phyloP scores from a whole-genome alignment of 2,329 filamentous ascomycete genomes.

The Lojkania enalia region DNA sequence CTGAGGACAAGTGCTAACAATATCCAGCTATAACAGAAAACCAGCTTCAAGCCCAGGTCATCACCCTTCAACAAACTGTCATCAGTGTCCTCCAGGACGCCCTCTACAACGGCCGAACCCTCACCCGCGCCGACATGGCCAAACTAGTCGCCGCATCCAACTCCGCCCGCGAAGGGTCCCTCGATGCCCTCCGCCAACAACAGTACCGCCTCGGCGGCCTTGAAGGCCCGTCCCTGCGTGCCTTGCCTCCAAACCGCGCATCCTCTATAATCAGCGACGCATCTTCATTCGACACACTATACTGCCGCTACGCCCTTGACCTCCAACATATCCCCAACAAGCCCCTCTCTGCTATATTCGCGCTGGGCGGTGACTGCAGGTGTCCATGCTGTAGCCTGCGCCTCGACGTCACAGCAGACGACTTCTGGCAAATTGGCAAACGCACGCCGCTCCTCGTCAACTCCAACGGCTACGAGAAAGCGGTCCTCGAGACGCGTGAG shows the following conservation, averaged over 20 bases:
- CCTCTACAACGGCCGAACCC: conserved; percentile 45
- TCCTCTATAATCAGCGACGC: conserved; percentile 25
- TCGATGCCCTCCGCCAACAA: conserved; percentile 43
- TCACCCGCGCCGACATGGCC: conserved; percentile 45
- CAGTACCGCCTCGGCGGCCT: conserved; percentile 36
- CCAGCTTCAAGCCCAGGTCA: conserved; percentile 48
- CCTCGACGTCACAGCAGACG: conserved; percentile 35
- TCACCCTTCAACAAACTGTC: conserved; percentile 49
- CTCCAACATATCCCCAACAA: conserved; percentile 36
- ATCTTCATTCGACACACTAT: conserved; percentile 29
- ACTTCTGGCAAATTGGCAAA: conserved; percentile 46
- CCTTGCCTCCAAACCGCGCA: conserved; percentile 30
- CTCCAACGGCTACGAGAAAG: conserved; percentile 32
- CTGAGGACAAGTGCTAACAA: conserved; percentile 8
- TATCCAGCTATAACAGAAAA: conserved; percentile 47
- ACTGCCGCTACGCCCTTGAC: conserved; percentile 41
- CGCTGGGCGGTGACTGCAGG: conserved; percentile 33
- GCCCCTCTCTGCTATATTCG: conserved; percentile 36
- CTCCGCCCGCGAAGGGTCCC: conserved; percentile 45
- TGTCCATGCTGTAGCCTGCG: conserved; percentile 36
- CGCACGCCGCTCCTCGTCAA: conserved; percentile 30
- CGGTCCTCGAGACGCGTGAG: conserved; percentile 40
- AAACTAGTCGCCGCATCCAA: conserved; percentile 48
- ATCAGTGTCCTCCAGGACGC: conserved; percentile 50
- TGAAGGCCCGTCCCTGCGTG: conserved; percentile 7